Evolutionary conservation across 2,329 filamentous ascomycete genomes (phyloP).

Genomic region (Hymenoscyphus linearis): DNA sequence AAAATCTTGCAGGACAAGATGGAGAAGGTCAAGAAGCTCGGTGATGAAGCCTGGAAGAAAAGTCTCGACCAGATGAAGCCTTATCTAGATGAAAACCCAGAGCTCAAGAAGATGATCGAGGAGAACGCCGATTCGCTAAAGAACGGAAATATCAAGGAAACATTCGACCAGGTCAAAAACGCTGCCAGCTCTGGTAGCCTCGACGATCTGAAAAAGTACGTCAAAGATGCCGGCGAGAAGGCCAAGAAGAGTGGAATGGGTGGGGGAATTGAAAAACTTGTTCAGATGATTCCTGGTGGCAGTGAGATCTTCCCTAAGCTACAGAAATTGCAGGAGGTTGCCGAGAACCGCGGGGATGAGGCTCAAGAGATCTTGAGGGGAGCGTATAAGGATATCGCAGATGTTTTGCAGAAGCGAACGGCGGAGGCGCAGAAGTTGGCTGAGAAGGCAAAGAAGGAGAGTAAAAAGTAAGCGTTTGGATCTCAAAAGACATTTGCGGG

Average conservation of each 20-base stretch:
- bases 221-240: slow-evolving; percentile 54
- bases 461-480: slow-evolving; percentile 13
- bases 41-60: slow-evolving; percentile 68
- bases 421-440: slow-evolving; percentile 53
- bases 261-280: slow-evolving; percentile 45
- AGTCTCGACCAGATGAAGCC: slow-evolving; percentile 66
- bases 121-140: slow-evolving; percentile 65
- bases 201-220: slow-evolving; percentile 54
- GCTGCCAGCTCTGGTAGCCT: slow-evolving; percentile 57
- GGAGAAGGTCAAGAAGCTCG: slow-evolving; percentile 59
- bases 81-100: slow-evolving; percentile 69
- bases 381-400: slow-evolving; percentile 60
- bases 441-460: slow-evolving; percentile 39
- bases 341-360: slow-evolving; percentile 63
- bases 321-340: slow-evolving; percentile 57
- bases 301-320: slow-evolving; percentile 61
- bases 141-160: slow-evolving; percentile 57
- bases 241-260: slow-evolving; percentile 45
- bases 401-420: slow-evolving; percentile 57
- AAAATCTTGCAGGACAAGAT: slow-evolving; percentile 67
- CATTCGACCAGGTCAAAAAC: slow-evolving; percentile 57
- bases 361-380: slow-evolving; percentile 65
- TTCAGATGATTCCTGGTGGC: slow-evolving; percentile 61
- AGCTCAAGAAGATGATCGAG: slow-evolving; percentile 67
- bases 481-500: too few relatives aligned